Base-by-base conservation (phyloP, 345 rosid genomes). In the Barbarea vulgaris region DNA sequence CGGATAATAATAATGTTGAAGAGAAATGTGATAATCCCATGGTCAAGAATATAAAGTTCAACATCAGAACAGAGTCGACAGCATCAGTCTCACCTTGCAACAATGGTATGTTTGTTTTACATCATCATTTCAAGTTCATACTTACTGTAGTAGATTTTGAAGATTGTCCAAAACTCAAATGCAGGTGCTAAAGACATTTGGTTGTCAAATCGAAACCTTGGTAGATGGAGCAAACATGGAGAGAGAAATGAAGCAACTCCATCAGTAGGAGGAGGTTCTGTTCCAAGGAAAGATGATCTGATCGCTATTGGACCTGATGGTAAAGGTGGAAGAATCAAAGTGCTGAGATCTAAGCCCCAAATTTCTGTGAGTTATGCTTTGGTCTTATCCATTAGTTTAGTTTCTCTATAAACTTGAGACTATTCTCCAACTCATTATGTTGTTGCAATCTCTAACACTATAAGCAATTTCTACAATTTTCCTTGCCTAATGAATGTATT, bases 261-360 rank as follows among this genome's bases (percentile, higher is more conserved):
- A 46, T 13, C 67, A 30, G 77, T 7, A 30, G 6, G 71, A 37
- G 78, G 84, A 46, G 30, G 44, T 54, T 55, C 73, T 37, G 78
- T 71, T 42, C 34, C 80, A 73, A 82, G 67, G 42, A 85, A 74
- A 34, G 82, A 91, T 64, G 85, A 83, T 83, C 75, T 95, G 46
- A 89, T 93, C 73, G 67, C 93, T 67, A 80, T 88, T 70, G 98
- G 98, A 59, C 85, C 93, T 60, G 97, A 95, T 83, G 98, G 99
- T 22, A 87, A 89, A 83, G 98, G 96, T 69, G 97, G 99, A 64
- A 88, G 86, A 81, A 30, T 92, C 59, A 90, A 95, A 81, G 87
- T 89, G 33, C 64, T 87, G 81, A 87, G 94, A 83, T 80, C 97
- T 70, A 48, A 75, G 55, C 81, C 82, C 60, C 87, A 77, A 61